Percentiles rank a stretch among this genome's conserved stretches.
phyloP scores from a whole-genome alignment of 345 rosid species.

The Erysimum cheiranthoides region DNA sequence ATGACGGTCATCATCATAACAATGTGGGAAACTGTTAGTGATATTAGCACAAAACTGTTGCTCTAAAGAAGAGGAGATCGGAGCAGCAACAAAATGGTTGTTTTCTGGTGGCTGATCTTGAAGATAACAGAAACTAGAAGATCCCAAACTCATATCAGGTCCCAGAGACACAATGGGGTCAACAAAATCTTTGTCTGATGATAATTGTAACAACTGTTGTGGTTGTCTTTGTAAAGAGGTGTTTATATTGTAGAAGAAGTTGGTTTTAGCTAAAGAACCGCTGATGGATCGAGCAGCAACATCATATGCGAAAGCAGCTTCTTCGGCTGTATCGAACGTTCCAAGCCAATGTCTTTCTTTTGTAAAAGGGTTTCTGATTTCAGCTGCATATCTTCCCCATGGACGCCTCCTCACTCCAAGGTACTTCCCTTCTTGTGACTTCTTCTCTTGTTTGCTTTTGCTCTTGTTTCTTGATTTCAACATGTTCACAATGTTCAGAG shows the following conservation, averaged over 20 bases:
- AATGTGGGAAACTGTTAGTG: conserved; percentile 30
- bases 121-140: conserved; percentile 32
- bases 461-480: conserved; percentile 51
- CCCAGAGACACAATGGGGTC: conserved; percentile 24
- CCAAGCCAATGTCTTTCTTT: conserved; percentile 92
- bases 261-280: conserved; percentile 71
- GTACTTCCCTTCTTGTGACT: conserved; percentile 54
- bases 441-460: conserved; percentile 57
- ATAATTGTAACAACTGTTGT: conserved; percentile 51
- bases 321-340: conserved; percentile 81
- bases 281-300: conserved; percentile 75
- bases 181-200: conserved; percentile 34
- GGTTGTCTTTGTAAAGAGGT: conserved; percentile 47
- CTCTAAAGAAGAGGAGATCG: conserved; percentile 21
- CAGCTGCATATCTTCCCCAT: conserved; percentile 90
- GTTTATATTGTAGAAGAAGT: conserved; percentile 70
- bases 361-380: conserved; percentile 79
- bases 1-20: conserved; percentile 13
- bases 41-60: conserved; percentile 24
- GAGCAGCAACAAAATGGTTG: background rate
- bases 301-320: conserved; percentile 81
- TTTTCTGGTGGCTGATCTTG: conserved; percentile 29
- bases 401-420: conserved; percentile 81
- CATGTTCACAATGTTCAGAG: conserved; percentile 26
- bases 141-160: conserved; percentile 26